A percentile compares a stretch with the other conserved stretches of the same genome.
These are phyloP conservation scores for Graphiopsis chlorocephala DNA, from an alignment of 2,329 filamentous ascomycete genomes.

Conservation along the genomic window DNA sequence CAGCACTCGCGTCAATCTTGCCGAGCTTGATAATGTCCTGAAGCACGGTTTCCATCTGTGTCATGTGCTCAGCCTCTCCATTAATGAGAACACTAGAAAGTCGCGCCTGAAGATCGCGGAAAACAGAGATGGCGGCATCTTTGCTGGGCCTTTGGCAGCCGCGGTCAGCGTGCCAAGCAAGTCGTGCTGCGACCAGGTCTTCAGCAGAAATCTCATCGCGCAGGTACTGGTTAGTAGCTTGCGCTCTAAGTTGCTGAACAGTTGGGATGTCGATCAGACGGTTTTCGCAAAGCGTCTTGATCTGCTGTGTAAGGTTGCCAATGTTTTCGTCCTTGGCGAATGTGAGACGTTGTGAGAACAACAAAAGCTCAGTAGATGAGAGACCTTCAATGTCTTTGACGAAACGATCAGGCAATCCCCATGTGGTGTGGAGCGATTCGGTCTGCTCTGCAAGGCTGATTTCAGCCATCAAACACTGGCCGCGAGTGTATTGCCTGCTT, in stretches of 20 bases:
- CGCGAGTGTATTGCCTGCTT: constrained; percentile 37
- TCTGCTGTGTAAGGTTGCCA: neutral
- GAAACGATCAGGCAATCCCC: constrained; percentile 38
- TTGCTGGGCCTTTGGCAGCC: constrained; percentile 37
- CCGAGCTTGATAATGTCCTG: constrained; percentile 16
- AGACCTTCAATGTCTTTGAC: constrained; percentile 43
- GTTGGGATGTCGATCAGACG: constrained; percentile 19
- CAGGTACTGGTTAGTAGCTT: constrained; percentile 41
- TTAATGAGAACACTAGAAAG: constrained; percentile 21
- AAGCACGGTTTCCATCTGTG: constrained; percentile 16
- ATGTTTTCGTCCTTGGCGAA: constrained; percentile 13
- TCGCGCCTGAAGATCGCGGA: constrained; percentile 33
- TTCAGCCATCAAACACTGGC: constrained; percentile 41
- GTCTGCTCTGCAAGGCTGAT: constrained; percentile 29
- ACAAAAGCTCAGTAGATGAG: constrained; percentile 42
- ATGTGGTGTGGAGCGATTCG: constrained; percentile 17
- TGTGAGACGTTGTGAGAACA: constrained; percentile 37
- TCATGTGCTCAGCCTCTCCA: constrained; percentile 15
- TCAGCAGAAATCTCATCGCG: constrained; percentile 37
- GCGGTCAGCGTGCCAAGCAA: constrained; percentile 44
- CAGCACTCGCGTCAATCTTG: constrained; percentile 35
- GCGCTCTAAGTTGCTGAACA: constrained; percentile 17
- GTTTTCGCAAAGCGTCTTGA: constrained; percentile 8
- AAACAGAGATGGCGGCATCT: constrained; percentile 36
- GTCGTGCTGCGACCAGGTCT: constrained; percentile 38